Evolutionary conservation across 192 early-diverging fungal species (phyloP).

Genomic region (Coemansia sp.): DNA sequence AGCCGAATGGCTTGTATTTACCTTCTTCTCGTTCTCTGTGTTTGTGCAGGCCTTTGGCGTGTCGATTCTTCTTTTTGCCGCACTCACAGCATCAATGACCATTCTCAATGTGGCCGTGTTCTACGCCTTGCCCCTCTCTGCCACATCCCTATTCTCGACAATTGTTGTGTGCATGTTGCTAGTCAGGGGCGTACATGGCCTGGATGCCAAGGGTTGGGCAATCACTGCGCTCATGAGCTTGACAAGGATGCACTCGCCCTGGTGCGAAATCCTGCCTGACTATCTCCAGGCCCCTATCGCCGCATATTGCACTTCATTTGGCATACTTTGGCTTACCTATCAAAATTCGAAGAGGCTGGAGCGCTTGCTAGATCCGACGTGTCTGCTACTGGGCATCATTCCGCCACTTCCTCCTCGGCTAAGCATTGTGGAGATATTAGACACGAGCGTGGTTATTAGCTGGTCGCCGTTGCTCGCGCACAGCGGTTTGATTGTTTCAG

Average conservation of each 20-base stretch:
- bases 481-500: background rate
- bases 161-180: slow-evolving; percentile 55
- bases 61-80: slow-evolving; percentile 46
- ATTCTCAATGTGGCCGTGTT: slow-evolving; percentile 38
- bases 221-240: slow-evolving; percentile 43
- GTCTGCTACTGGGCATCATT: slow-evolving; percentile 36
- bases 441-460: slow-evolving; percentile 25
- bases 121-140: slow-evolving; percentile 32
- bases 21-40: slow-evolving; percentile 52
- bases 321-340: slow-evolving; percentile 44
- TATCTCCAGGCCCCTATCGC: slow-evolving; percentile 50
- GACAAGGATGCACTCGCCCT: slow-evolving; percentile 35
- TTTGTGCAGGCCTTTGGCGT: slow-evolving; percentile 56
- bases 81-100: slow-evolving; percentile 42
- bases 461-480: slow-evolving; percentile 17
- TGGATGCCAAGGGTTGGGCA: slow-evolving; percentile 49
- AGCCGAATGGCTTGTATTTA: slow-evolving; percentile 55
- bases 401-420: slow-evolving; percentile 41
- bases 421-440: slow-evolving; percentile 31
- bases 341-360: slow-evolving; percentile 45
- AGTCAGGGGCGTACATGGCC: slow-evolving; percentile 48
- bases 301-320: slow-evolving; percentile 54
- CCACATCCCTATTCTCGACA: slow-evolving; percentile 40
- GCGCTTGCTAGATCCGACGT: slow-evolving; percentile 39
- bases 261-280: slow-evolving; percentile 48